Evolutionary conservation across 148 eudicot genomes (phyloP).

Genomic region (Chenopodium quinoa): DNA sequence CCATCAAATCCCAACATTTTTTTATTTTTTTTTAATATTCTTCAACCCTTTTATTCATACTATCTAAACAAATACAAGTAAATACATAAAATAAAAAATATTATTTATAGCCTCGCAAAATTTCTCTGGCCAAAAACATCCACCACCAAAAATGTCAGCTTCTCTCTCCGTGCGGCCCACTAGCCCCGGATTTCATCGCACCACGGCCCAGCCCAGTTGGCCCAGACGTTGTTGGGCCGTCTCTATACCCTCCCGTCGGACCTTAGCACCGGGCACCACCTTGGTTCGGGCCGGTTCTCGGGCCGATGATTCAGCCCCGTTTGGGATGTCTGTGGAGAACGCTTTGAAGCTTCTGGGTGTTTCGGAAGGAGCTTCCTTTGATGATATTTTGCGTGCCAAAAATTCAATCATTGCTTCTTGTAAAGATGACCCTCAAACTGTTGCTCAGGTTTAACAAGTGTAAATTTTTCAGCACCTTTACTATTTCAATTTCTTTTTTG

Average conservation of each 20-base stretch:
- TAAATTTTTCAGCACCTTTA: slow-evolving; percentile 7
- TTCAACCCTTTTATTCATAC: not conserved
- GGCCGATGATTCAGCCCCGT: slow-evolving; percentile 82
- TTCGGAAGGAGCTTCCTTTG: slow-evolving; percentile 76
- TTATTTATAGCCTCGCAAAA: slow-evolving; percentile 6
- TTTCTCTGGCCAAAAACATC: slow-evolving; percentile 3
- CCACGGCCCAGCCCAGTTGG: slow-evolving; percentile 23
- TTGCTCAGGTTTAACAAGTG: slow-evolving; percentile 56
- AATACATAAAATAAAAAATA: too few species aligned
- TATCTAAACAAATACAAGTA: not conserved
- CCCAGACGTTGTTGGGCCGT: slow-evolving; percentile 24
- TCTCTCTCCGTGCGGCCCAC: slow-evolving; percentile 54
- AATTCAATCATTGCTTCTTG: slow-evolving; percentile 58
- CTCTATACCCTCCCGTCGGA: slow-evolving; percentile 27
- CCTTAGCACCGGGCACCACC: slow-evolving; percentile 16
- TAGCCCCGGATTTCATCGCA: slow-evolving; percentile 35
- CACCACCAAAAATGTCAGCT: slow-evolving; percentile 47
- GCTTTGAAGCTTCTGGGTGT: slow-evolving; percentile 84
- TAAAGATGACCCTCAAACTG: slow-evolving; percentile 62
- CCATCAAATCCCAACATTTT: slow-evolving; percentile 5
- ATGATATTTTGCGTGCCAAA: slow-evolving; percentile 81
- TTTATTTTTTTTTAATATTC: not conserved
- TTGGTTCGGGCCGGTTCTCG: slow-evolving; percentile 54
- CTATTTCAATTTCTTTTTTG: not conserved
- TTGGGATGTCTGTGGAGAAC: slow-evolving; percentile 80